Evolutionary conservation across 768 basidiomycete genomes (phyloP).

Genomic region (Pleurotus eryngii): DNA sequence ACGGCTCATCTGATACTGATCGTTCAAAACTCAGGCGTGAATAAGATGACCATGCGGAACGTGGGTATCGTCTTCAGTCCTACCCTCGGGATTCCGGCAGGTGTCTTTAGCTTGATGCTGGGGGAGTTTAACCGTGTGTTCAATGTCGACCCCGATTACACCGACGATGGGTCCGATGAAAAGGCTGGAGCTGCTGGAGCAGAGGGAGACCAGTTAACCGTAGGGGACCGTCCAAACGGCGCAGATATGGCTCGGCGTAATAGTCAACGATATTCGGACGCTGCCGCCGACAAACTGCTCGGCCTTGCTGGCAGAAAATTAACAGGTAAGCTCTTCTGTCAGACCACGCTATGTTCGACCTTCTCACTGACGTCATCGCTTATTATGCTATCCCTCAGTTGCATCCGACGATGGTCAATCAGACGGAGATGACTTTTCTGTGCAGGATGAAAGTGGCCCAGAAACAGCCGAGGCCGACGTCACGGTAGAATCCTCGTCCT

Average conservation of each 20-base stretch:
- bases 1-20: slow-evolving; percentile 94
- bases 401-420: slow-evolving; percentile 61
- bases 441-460: slow-evolving; percentile 72
- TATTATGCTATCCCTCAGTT: slow-evolving; percentile 20
- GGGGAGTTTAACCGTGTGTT: slow-evolving; percentile 92
- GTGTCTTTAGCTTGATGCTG: slow-evolving; percentile 92
- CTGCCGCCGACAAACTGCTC: slow-evolving; percentile 79
- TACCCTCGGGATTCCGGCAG: slow-evolving; percentile 96
- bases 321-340: not conserved
- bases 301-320: slow-evolving; percentile 21
- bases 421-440: slow-evolving; percentile 65
- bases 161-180: slow-evolving; percentile 36
- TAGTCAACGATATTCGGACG: slow-evolving; percentile 79
- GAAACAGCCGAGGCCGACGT: slow-evolving; percentile 64
- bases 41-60: slow-evolving; percentile 99
- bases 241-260: slow-evolving; percentile 56
- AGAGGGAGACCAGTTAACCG: slow-evolving; percentile 17
- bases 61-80: slow-evolving; percentile 99
- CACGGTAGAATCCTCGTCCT: slow-evolving; percentile 40
- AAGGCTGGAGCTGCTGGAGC: slow-evolving; percentile 21
- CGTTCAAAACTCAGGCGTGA: slow-evolving; percentile 82
- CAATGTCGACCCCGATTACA: slow-evolving; percentile 62
- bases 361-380: not conserved
- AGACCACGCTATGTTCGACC: not conserved
- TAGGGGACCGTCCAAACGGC: slow-evolving; percentile 30